Base-by-base conservation (phyloP, 202 grass and related monocot species). In the Digitaria exilis region DNA sequence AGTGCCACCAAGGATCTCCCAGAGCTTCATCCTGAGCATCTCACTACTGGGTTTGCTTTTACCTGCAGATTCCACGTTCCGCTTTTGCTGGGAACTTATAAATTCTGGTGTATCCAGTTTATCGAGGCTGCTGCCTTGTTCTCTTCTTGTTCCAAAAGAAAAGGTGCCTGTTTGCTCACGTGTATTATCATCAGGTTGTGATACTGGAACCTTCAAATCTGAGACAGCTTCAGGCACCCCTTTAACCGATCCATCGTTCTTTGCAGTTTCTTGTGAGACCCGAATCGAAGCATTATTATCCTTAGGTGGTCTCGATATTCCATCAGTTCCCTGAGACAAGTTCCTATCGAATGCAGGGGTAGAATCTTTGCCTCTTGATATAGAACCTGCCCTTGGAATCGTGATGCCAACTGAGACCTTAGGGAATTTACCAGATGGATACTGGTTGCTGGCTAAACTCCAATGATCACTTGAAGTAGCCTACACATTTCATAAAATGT, bases 351-450 rank as follows among this genome's bases (percentile, higher is more conserved):
- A 76, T 73, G 69, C 66, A 79, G 81, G 41, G 14, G 48, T 31
- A 72, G 61, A 21, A 80, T 85, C 84, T 78, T 80, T 63, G 30
- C 65, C 78, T 80, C 16, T 82, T 75, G 65, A 79, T 78, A 86
- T 66, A 67, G 77, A 68, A 75, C 76, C 52, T 64, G 46, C 31
- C 79, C 76, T 98, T 46, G 87, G 77, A 51, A 92, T 74, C 16
- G 71, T 68, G 42, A 96, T 73, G 7, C 91, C 91, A 73, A 99
- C 85, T 87, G 93, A 99, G 76, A 96, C 93, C 83, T 91, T 99
- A 31, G 89, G 89, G 54, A 96, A 86, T 87, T 87, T 89, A 54
- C 85, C 91, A 89, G 84, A 88, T 31, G 84, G 83, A 88, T 89
- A 90, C 46, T 92, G 80, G 29, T 77, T 86, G 71, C 84, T 92